Percentiles rank a stretch among this genome's conserved stretches.
Conservation (phyloP, 441 rosid species). For the Rhodomyrtus psidioides region DNA sequence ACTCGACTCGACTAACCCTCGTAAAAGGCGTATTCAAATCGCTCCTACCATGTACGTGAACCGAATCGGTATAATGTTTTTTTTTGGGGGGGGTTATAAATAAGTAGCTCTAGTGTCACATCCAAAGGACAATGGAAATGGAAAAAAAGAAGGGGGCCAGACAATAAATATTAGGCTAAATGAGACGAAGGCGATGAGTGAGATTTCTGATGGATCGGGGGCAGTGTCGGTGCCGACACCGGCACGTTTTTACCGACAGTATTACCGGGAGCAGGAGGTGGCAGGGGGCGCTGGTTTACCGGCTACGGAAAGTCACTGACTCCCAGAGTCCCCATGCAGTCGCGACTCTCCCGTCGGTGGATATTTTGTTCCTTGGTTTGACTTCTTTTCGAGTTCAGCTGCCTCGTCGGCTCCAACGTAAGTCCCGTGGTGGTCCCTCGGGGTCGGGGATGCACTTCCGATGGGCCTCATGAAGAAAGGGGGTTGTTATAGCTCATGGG, state of each 20-base stretch:
- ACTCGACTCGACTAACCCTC: neutral
- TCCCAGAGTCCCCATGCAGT: slow-evolving; percentile 6
- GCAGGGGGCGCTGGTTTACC: neutral
- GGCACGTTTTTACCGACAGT: slow-evolving; percentile 19
- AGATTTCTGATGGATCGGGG: slow-evolving; percentile 12
- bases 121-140: neutral
- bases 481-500: neutral
- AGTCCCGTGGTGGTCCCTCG: too few species aligned
- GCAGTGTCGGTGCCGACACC: slow-evolving; percentile 61
- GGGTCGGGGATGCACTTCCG: too few species aligned
- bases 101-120: neutral
- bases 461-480: too few species aligned
- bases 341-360: slow-evolving; percentile 28
- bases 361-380: neutral
- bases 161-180: neutral
- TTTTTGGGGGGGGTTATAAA: too few species aligned
- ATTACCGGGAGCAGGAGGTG: slow-evolving; percentile 22
- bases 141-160: neutral
- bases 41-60: neutral
- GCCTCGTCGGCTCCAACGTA: too few species aligned
- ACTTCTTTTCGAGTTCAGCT: too few species aligned
- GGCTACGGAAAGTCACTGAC: slow-evolving; percentile 2
- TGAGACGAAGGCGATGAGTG: neutral
- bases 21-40: neutral
- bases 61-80: neutral